Percentiles rank a stretch among this genome's conserved stretches.
These are phyloP conservation scores for Dactylella cylindrospora DNA, from an alignment of 2,329 filamentous ascomycete genomes.

Conservation along the genomic window DNA sequence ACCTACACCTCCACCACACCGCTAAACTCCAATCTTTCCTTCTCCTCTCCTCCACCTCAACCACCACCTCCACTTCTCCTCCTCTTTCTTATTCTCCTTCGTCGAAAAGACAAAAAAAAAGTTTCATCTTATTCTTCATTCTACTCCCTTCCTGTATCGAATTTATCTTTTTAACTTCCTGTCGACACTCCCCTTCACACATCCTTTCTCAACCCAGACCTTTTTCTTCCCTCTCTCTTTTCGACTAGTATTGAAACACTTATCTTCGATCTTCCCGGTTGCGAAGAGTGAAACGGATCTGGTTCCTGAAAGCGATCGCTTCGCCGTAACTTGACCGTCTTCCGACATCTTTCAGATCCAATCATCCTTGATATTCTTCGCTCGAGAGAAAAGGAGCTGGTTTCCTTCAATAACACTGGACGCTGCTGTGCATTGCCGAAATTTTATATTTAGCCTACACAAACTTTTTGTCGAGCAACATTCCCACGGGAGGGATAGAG, in stretches of 20 bases:
- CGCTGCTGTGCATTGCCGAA: constrained; percentile 45
- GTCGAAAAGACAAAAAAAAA: too few species aligned
- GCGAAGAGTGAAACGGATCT: constrained; percentile 20
- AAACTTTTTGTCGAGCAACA: constrained; percentile 8
- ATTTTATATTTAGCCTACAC: constrained; percentile 17
- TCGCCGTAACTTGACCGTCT: constrained; percentile 7
- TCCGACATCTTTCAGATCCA: constrained; percentile 7
- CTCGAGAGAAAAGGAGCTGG: constrained; percentile 18
- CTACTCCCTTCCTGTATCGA: neutral
- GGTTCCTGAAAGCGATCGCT: constrained; percentile 18
- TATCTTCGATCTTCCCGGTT: constrained; percentile 24
- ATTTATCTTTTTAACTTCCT: neutral
- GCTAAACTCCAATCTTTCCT: too few species aligned
- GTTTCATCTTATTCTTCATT: too few species aligned
- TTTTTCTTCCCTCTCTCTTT: neutral
- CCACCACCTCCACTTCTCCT: constrained; percentile 1
- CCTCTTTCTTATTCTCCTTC: constrained; percentile 1
- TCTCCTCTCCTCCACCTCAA: neutral
- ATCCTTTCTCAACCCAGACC: constrained; percentile 5
- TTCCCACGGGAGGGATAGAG: constrained; percentile 3
- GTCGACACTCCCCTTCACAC: constrained; percentile 2
- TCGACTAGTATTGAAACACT: constrained; percentile 13
- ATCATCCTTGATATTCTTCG: neutral
- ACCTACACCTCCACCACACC: too few species aligned
- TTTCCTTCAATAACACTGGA: constrained; percentile 27